These are phyloP conservation scores for Aspergillus tubingensis DNA, from an alignment of 2,329 filamentous ascomycete species.

Conservation along the genomic window DNA sequence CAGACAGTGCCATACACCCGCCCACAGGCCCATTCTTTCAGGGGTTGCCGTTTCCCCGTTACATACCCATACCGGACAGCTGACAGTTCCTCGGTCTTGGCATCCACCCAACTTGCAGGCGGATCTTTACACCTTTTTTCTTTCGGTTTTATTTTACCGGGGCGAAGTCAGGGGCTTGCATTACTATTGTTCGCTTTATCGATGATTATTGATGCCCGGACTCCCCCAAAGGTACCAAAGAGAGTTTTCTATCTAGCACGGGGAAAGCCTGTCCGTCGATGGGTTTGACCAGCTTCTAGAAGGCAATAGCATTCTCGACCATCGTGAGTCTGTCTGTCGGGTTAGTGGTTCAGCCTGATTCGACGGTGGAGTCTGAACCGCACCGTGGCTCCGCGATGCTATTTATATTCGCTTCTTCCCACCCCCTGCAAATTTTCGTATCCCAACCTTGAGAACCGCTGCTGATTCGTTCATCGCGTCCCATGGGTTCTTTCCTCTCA, in stretches of 20 bases:
- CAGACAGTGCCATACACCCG: not conserved
- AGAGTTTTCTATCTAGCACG: not conserved
- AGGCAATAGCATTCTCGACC: not conserved
- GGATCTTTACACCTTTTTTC: not conserved
- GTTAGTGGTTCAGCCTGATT: conserved; percentile 2
- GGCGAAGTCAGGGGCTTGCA: conserved; percentile 1
- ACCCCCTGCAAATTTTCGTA: conserved; percentile 3
- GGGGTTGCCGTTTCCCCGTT: conserved; percentile 2
- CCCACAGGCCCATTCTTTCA: conserved; percentile 1
- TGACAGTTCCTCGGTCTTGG: conserved; percentile 2
- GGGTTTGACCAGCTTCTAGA: not conserved
- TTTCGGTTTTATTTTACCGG: not conserved
- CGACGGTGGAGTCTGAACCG: conserved; percentile 6
- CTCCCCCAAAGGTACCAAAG: too few species aligned
- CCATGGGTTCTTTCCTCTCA: not conserved
- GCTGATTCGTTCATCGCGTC: not conserved
- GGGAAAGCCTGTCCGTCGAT: not conserved
- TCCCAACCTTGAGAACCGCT: not conserved
- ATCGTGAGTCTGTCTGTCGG: not conserved
- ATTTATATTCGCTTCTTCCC: conserved; percentile 4
- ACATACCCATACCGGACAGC: conserved; percentile 1
- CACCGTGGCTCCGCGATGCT: not conserved
- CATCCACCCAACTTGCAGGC: not conserved
- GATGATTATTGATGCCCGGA: not conserved
- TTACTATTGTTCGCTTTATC: not conserved